Evolutionary conservation across 2,329 filamentous ascomycete genomes (phyloP).

Genomic region (Diaporthe eres): DNA sequence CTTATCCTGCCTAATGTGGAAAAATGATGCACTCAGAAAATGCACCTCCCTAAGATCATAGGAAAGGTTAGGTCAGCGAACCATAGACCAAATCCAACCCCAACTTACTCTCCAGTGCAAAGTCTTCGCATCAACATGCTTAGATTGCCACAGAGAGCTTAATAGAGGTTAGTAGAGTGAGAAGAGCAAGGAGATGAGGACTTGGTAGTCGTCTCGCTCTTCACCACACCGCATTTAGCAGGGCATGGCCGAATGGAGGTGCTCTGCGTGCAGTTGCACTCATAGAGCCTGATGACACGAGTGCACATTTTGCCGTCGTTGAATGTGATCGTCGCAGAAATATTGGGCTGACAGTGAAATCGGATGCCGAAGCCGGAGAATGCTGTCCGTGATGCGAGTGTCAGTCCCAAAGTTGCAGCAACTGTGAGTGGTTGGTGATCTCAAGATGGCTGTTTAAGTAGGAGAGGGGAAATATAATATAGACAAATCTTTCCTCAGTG

Average conservation of each 20-base stretch:
- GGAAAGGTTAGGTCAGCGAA: too few relatives aligned
- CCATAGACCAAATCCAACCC: background rate
- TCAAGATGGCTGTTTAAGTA: too few relatives aligned
- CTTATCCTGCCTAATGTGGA: too few relatives aligned
- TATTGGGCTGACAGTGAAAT: background rate
- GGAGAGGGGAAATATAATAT: too few relatives aligned
- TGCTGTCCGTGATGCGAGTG: background rate
- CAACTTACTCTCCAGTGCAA: background rate
- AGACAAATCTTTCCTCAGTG: too few relatives aligned
- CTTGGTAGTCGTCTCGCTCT: background rate
- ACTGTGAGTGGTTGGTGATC: background rate
- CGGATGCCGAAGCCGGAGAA: too few relatives aligned
- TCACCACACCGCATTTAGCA: background rate
- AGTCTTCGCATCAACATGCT: background rate
- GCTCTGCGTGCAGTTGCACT: background rate
- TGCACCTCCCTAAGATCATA: too few relatives aligned
- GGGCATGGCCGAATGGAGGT: background rate
- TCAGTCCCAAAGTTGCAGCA: background rate
- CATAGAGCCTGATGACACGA: background rate
- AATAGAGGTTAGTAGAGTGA: background rate
- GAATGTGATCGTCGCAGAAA: background rate
- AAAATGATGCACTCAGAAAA: too few relatives aligned
- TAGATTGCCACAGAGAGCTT: too few relatives aligned
- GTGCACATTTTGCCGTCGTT: background rate
- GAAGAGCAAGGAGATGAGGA: conserved; percentile 2